Base-by-base conservation (phyloP, 345 rosid genomes). In the Corymbia maculata region DNA sequence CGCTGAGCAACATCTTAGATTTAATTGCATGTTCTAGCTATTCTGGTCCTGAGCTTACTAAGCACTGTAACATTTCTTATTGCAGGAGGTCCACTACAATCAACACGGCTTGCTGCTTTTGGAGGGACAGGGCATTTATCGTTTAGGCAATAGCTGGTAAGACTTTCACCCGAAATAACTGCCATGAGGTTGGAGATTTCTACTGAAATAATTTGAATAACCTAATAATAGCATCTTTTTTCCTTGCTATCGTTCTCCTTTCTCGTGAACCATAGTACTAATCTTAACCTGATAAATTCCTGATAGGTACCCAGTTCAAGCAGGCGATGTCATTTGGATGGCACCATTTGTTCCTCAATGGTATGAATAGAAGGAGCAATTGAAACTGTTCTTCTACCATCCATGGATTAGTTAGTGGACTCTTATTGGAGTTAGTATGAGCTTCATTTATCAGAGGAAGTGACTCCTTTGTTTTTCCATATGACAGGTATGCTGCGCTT, bases 271-370 rank as follows among this genome's bases (percentile, higher is more conserved):
- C 4, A 5, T 19, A 17, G 36, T 87, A 24, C 42, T 68, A 85
- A 79, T 87, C 22, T 88, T 52, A 68, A 51, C 52, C 53, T 57
- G 55, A 86, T 52, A 51, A 59, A 51, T 89, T 51, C 52, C 61
- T 36, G 32, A 85, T 55, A 96, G 99, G 99, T 97, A 97, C 88
- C 98, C 99, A 24, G 95, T 97, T 89, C 98, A 97, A 92, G 93
- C 99, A 42, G 99, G 99, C 80, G 99, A 98, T 93, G 98, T 91
- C 70, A 96, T 97, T 89, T 98, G 99, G 99, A 98, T 98, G 99
- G 98, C 98, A 87, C 99, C 97, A 55, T 97, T 98, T 93, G 99
- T 97, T 92, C 98, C 98, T 85, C 99, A 95, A 90, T 96, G 98
- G 99, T 96, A 89, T 87, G 93, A 86, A 32, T 91, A 88, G 87